A percentile compares a stretch with the other conserved stretches of the same genome.
Evolutionary conservation across 495 filamentous ascomycete genomes (phyloP).

Genomic region (Lophium mytilinum): DNA sequence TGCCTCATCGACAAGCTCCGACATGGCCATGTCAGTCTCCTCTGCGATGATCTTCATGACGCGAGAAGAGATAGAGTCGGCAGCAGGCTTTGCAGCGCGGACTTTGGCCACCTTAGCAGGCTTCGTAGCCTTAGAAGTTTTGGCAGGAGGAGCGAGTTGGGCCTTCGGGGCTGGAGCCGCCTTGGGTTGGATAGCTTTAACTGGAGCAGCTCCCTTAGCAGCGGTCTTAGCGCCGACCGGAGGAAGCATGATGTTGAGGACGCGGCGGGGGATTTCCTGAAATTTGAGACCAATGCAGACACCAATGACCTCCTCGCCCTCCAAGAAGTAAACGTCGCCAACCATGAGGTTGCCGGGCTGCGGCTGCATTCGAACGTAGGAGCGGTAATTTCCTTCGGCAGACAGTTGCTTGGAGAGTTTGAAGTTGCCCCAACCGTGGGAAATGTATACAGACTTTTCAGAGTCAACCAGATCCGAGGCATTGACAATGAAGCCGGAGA

Average conservation of each 20-base stretch:
- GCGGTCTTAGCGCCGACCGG: constrained; percentile 24
- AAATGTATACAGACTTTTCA: constrained; percentile 41
- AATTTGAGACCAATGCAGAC: constrained; percentile 38
- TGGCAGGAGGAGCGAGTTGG: not conserved
- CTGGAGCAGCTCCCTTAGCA: not conserved
- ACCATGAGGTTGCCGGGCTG: constrained; percentile 35
- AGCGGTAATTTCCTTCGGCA: constrained; percentile 33
- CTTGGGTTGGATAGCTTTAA: constrained; percentile 15
- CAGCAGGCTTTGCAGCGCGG: constrained; percentile 21
- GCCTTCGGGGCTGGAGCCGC: constrained; percentile 8
- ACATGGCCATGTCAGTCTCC: constrained; percentile 38
- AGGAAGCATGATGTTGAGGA: constrained; percentile 36
- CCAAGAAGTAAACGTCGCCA: constrained; percentile 39
- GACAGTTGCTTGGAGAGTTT: constrained; percentile 33
- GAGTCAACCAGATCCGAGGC: constrained; percentile 40
- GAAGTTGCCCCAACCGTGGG: constrained; percentile 37
- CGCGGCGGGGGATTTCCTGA: constrained; percentile 38
- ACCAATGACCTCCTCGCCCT: constrained; percentile 36
- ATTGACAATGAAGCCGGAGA: constrained; percentile 50
- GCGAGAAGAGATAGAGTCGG: constrained; percentile 29
- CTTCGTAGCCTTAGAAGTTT: constrained; percentile 24
- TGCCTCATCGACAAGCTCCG: constrained; percentile 38
- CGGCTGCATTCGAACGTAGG: constrained; percentile 39
- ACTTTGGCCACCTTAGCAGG: constrained; percentile 9
- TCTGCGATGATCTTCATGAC: constrained; percentile 40